Evolutionary conservation across 192 early-diverging fungal genomes (phyloP).

Genomic region (Coemansia sp.): DNA sequence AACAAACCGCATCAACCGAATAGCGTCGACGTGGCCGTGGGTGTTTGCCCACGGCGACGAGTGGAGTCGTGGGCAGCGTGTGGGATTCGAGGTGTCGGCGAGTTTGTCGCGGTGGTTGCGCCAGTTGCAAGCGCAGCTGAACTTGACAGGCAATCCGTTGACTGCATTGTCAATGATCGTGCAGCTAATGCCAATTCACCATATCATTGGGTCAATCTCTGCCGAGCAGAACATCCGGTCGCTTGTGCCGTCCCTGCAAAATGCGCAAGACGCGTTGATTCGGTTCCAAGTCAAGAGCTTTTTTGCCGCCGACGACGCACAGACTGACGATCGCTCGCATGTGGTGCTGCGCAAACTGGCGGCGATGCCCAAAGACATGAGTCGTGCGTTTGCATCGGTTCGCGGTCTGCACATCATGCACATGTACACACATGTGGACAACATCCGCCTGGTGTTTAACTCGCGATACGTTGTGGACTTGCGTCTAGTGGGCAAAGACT

Average conservation of each 20-base stretch:
- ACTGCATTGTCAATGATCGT: constrained; percentile 31
- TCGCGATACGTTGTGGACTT: constrained; percentile 45
- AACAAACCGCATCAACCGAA: constrained; percentile 30
- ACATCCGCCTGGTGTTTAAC: constrained; percentile 50
- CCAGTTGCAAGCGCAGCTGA: constrained; percentile 42
- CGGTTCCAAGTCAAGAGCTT: constrained; percentile 20
- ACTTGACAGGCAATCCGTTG: constrained; percentile 41
- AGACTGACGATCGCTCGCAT: constrained; percentile 18
- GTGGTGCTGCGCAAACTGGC: constrained; percentile 27
- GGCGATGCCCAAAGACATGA: constrained; percentile 9
- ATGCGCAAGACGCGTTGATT: constrained; percentile 19
- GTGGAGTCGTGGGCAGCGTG: not conserved
- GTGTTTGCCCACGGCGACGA: constrained; percentile 22
- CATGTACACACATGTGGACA: constrained; percentile 52
- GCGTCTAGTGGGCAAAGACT: constrained; percentile 39
- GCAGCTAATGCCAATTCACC: constrained; percentile 45
- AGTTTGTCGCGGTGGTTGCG: constrained; percentile 51
- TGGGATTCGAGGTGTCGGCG: constrained; percentile 27
- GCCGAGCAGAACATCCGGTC: constrained; percentile 17
- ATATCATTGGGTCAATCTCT: constrained; percentile 31
- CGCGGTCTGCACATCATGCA: constrained; percentile 39
- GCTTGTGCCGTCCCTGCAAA: constrained; percentile 21
- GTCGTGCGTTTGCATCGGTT: constrained; percentile 30
- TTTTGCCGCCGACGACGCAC: not conserved
- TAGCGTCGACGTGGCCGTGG: constrained; percentile 53